Evolutionary conservation across 352 stramenopile genomes (phyloP), one percentile per base, ranked within the genome.

Genomic region (Nothophytophthora sp.): DNA sequence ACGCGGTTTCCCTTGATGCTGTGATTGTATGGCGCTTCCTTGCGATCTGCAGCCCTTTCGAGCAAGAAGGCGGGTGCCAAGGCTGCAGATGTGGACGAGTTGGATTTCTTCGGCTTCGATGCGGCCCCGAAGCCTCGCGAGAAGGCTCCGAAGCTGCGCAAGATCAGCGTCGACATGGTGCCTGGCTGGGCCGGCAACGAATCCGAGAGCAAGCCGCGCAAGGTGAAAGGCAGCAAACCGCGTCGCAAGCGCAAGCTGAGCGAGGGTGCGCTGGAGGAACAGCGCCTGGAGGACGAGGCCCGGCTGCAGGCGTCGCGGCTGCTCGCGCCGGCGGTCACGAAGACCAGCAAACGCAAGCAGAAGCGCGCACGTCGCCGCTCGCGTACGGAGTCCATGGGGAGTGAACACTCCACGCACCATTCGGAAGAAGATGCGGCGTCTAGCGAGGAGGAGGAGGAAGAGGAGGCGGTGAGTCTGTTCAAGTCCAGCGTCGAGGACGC

Each of bases 71-170:
- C 51, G 50, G 32, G 10, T 0, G 38, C 44, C 24, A 70, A 70
- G 49, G 56, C 44, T 0, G 50, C 52, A 11, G 54, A 69, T 13
- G 58, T 58, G 12, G 77, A 82, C 28, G 79, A 86, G 37, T 53
- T 92, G 34, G 81, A 92, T 50, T 92, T 92, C 55, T 92, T 92
- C 52, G 81, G 81, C 48, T 92, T 87, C 55, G 64, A 92, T 54
- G 67, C 61, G 5, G 44, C 45, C 12, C 48, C 55, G 16, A 72
- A 63, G 34, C 48, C 71, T 41, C 67, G 65, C 33, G 59, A 75
- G 19, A 68, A 76, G 38, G 4, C 38, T 10, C 29, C 55, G 50
- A 76, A 76, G 25, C 57, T 61, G 37, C 76, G 79, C 50, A 84
- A 76, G 59, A 75, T 88, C 46, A 92, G 79, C 55, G 75, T 82